A percentile compares a stretch with the other conserved stretches of the same genome.
phyloP scores from a whole-genome alignment of 2,329 filamentous ascomycete species.

The Nemania abortiva region DNA sequence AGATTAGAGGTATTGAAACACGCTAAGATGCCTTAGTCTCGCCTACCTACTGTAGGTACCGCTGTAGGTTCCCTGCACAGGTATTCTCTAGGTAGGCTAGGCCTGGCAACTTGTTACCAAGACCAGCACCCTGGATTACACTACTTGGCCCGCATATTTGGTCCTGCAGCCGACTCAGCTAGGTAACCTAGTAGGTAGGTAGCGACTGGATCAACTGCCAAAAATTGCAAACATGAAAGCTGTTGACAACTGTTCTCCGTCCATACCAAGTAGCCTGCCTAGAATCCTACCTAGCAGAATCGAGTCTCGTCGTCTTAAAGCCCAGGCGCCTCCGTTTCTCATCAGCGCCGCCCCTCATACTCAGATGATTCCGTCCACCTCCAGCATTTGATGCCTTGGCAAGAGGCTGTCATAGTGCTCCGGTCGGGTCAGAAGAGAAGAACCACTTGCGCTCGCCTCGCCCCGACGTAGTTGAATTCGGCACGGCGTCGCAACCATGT shows the following conservation, averaged over 20 bases:
- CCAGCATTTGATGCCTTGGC: slow-evolving; percentile 44
- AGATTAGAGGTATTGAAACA: too few species aligned
- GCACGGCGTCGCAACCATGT: slow-evolving; percentile 50
- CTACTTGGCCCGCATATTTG: slow-evolving; percentile 44
- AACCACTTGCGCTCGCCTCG: slow-evolving; percentile 36
- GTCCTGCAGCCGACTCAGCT: slow-evolving; percentile 10
- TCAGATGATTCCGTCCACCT: slow-evolving; percentile 28
- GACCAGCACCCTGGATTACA: too few species aligned
- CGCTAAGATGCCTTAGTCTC: too few species aligned
- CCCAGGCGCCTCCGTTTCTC: not conserved
- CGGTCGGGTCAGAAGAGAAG: slow-evolving; percentile 41
- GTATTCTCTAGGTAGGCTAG: not conserved
- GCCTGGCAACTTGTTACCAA: not conserved
- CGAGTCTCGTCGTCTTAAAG: slow-evolving; percentile 4
- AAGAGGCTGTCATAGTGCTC: slow-evolving; percentile 42
- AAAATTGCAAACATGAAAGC: slow-evolving; percentile 39
- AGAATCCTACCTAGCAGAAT: slow-evolving; percentile 4
- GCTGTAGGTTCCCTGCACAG: slow-evolving; percentile 1
- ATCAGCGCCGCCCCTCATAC: slow-evolving; percentile 14
- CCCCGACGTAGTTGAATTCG: slow-evolving; percentile 39
- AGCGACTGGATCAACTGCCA: slow-evolving; percentile 31
- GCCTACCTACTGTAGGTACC: not conserved
- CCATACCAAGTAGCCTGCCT: slow-evolving; percentile 1
- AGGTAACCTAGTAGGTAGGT: slow-evolving; percentile 7
- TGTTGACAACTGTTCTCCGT: slow-evolving; percentile 31